Evolutionary conservation across 495 filamentous ascomycete genomes (phyloP).

Genomic region (Echria macrotheca): DNA sequence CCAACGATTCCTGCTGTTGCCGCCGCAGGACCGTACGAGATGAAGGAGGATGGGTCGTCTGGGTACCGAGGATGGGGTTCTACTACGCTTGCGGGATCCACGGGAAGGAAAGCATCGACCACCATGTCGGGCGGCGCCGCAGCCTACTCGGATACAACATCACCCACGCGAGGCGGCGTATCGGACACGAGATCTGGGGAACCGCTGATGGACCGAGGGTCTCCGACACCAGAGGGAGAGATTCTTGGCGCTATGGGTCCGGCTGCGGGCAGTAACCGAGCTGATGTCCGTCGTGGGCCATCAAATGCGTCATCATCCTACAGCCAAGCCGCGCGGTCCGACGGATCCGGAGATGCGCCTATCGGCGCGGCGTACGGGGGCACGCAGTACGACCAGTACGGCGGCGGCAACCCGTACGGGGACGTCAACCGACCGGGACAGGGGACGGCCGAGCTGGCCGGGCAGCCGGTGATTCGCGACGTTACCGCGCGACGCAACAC

Average conservation of each 20-base stretch:
- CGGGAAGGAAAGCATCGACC: constrained; percentile 75
- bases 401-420: constrained; percentile 43
- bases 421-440: constrained; percentile 25
- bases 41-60: constrained; percentile 57
- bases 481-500: constrained; percentile 88
- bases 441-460: constrained; percentile 31
- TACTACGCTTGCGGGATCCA: constrained; percentile 62
- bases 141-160: constrained; percentile 71
- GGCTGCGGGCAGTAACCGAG: constrained; percentile 55
- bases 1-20: constrained; percentile 65
- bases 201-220: constrained; percentile 53
- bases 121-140: constrained; percentile 75
- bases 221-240: constrained; percentile 63
- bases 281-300: constrained; percentile 77
- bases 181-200: constrained; percentile 72
- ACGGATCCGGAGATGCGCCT: constrained; percentile 70
- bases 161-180: constrained; percentile 62
- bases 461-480: constrained; percentile 85
- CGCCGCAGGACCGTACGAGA: constrained; percentile 57
- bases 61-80: constrained; percentile 97
- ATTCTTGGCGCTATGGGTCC: constrained; percentile 69
- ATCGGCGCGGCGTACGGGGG: constrained; percentile 41
- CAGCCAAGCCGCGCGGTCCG: constrained; percentile 74
- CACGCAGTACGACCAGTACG: constrained; percentile 48
- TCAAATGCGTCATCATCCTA: constrained; percentile 97